These are phyloP conservation scores for Penicillium antarcticum DNA, from an alignment of 495 filamentous ascomycete genomes.

Conservation along the genomic window DNA sequence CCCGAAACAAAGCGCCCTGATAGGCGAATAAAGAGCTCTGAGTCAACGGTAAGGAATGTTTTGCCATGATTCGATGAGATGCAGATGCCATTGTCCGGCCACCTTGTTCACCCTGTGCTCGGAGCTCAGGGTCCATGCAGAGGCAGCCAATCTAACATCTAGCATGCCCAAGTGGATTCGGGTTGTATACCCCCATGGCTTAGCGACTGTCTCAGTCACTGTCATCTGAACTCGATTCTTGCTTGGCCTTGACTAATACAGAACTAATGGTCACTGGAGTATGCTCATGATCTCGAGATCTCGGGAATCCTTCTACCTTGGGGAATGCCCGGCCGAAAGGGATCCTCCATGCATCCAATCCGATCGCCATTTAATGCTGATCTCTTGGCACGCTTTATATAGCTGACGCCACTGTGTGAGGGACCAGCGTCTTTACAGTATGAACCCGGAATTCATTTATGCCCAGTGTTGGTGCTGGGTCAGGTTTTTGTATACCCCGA, in stretches of 20 bases:
- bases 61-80: not conserved
- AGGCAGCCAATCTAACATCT: too few species aligned
- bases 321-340: not conserved
- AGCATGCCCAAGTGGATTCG: too few species aligned
- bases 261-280: too few species aligned
- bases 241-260: too few species aligned
- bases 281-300: not conserved
- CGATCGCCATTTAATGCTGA: not conserved
- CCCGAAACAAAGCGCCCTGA: not conserved
- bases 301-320: not conserved
- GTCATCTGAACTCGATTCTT: too few species aligned
- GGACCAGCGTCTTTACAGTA: not conserved
- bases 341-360: not conserved
- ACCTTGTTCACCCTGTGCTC: not conserved
- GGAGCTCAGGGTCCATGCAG: not conserved
- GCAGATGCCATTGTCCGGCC: not conserved
- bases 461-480: not conserved
- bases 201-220: too few species aligned
- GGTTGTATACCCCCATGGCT: too few species aligned
- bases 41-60: not conserved
- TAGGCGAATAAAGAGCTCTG: not conserved
- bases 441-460: not conserved
- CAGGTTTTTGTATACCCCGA: not conserved
- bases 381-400: conserved; percentile 3
- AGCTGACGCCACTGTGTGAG: not conserved